phyloP scores from a whole-genome alignment of 2,329 filamentous ascomycete genomes.

The Aspergillus udagawae region DNA sequence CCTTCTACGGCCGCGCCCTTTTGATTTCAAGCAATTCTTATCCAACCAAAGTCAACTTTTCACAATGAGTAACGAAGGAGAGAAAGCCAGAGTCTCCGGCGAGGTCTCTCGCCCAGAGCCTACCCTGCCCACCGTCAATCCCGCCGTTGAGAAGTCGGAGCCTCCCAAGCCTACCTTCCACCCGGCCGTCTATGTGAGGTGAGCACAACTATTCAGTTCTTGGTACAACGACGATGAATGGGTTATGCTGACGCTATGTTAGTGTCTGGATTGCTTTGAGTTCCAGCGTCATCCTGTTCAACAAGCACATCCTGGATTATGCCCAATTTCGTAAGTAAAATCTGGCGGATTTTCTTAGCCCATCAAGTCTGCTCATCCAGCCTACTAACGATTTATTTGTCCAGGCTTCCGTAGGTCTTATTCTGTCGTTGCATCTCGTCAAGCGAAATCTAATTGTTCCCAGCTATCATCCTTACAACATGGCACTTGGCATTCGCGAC shows the following conservation, averaged over 20 bases:
- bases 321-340: constrained; percentile 69
- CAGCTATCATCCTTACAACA: constrained; percentile 71
- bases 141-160: constrained; percentile 66
- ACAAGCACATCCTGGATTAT: constrained; percentile 95
- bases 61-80: constrained; percentile 62
- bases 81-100: constrained; percentile 80
- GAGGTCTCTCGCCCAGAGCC: constrained; percentile 50
- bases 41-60: constrained; percentile 35
- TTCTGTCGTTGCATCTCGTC: background rate
- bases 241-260: constrained; percentile 17
- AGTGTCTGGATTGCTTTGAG: constrained; percentile 91
- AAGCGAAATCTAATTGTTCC: constrained; percentile 1
- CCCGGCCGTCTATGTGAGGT: constrained; percentile 79
- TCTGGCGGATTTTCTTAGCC: background rate
- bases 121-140: constrained; percentile 77
- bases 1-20: constrained; percentile 44
- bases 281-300: constrained; percentile 95
- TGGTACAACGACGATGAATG: background rate
- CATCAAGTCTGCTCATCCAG: background rate
- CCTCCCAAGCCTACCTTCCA: constrained; percentile 64
- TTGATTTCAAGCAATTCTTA: constrained; percentile 47
- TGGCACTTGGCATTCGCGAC: constrained; percentile 95
- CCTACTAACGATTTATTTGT: constrained; percentile 2
- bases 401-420: constrained; percentile 44
- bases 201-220: constrained; percentile 18